phyloP scores from a whole-genome alignment of 371 early-diverging fungal genomes.

The Mortierella sp. region DNA sequence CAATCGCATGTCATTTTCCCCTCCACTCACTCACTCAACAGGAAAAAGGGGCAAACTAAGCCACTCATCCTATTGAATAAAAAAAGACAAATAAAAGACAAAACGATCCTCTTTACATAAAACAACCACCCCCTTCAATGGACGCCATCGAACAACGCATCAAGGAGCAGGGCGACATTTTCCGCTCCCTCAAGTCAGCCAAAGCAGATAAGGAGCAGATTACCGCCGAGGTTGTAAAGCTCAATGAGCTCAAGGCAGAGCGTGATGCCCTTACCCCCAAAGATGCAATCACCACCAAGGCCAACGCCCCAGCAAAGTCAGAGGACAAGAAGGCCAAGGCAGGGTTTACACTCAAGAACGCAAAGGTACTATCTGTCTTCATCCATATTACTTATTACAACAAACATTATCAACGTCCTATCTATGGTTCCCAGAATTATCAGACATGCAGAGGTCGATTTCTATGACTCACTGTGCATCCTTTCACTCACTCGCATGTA shows the following conservation, averaged over 20 bases:
- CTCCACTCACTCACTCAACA: no score
- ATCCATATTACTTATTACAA: no score
- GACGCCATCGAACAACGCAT: conserved; percentile 67
- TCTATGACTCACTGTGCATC: conserved; percentile 3
- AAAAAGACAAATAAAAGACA: conserved; percentile 4
- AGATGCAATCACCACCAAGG: conserved; percentile 21
- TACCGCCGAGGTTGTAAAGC: conserved; percentile 67
- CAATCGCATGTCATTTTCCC: no score
- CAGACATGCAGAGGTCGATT: no score
- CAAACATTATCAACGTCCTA: no score
- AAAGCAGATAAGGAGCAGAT: conserved; percentile 70
- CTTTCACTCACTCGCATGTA: no score
- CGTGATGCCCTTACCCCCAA: conserved; percentile 60
- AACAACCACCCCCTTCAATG: conserved; percentile 7
- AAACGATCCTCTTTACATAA: not conserved
- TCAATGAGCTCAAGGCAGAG: conserved; percentile 71
- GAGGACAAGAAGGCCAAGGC: conserved; percentile 55
- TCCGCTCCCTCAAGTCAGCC: conserved; percentile 70
- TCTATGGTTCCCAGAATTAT: no score
- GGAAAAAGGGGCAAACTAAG: no score
- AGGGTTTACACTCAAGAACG: conserved; percentile 72
- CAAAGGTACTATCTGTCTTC: conserved; percentile 81
- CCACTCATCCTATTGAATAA: no score
- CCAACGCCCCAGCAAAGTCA: conserved; percentile 23
- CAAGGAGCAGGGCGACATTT: conserved; percentile 68